Base-by-base conservation (phyloP, 352 stramenopile species). In the Elongisporangium prolatum region DNA sequence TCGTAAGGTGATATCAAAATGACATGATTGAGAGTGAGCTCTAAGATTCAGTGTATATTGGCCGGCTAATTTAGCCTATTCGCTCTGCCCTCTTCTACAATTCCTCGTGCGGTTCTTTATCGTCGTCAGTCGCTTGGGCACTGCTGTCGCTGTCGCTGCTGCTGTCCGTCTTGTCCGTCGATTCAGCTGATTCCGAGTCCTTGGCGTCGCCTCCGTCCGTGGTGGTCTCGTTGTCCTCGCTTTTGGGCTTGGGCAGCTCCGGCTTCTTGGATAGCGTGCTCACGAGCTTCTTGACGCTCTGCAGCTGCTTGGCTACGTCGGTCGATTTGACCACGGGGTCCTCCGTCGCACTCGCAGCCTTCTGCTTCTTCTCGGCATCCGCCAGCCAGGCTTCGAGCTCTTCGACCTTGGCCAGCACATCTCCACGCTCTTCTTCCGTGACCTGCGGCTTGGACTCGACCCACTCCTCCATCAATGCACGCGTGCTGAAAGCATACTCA, bases 341-440 rank as follows among this genome's bases (percentile, higher is more conserved):
- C 48, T 89, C 83, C 68, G 94, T 78, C 37, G 82, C 81, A 1
- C 77, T 71, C 3, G 73, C 57, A 48, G 91, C 77, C 40, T 71
- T 74, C 60, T 94, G 87, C 59, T 86, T 82, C 22, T 77, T 68
- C 54, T 87, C 83, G 22, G 91, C 82, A 22, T 91, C 78, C 2
- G 75, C 77, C 47, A 98, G 64, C 90, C 89, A 98, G 52, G 70
- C 75, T 48, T 85, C 74, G 25, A 95, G 74, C 54, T 94, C 83
- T 21, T 84, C 77, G 3, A 97, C 71, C 67, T 96, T 96, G 47
- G 86, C 83, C n/a, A 88, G 28, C 14, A 97, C 83, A 22, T 97
- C 89, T 22, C 68, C 70, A 34, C 88, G 85, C 71, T 98, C 93
- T 22, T 95, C 80, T n/a, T 96, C 85, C n/a, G 87, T 97, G 48